Percentiles rank a stretch among this genome's conserved stretches.
Conservation (phyloP, 768 basidiomycete genomes). For the Rhodocollybia butyracea region DNA sequence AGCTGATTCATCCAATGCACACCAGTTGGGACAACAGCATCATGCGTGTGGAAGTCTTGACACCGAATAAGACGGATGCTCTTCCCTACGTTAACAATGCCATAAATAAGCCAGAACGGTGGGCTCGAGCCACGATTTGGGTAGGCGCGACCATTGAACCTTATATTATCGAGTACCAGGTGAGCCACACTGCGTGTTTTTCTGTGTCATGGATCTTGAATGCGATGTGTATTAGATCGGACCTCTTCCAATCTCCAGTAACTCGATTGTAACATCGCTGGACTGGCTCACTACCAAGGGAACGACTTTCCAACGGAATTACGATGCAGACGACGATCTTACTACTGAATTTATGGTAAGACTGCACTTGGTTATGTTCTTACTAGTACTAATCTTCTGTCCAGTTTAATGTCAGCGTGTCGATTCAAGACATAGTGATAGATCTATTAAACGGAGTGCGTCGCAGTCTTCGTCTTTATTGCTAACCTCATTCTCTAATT, state of each 20-base stretch:
- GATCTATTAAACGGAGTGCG: slow-evolving; percentile 19
- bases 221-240: slow-evolving; percentile 11
- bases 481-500: neutral
- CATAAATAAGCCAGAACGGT: slow-evolving; percentile 11
- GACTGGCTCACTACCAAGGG: slow-evolving; percentile 20
- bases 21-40: slow-evolving; percentile 20
- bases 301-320: slow-evolving; percentile 16
- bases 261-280: slow-evolving; percentile 13
- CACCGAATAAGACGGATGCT: slow-evolving; percentile 20
- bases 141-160: slow-evolving; percentile 16
- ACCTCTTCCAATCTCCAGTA: slow-evolving; percentile 16
- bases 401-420: slow-evolving; percentile 5
- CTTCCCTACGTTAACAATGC: slow-evolving; percentile 15
- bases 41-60: slow-evolving; percentile 15
- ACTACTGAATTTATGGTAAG: slow-evolving; percentile 6
- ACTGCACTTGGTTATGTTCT: slow-evolving; percentile 6
- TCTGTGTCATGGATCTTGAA: neutral
- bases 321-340: slow-evolving; percentile 13
- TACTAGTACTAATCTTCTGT: slow-evolving; percentile 7
- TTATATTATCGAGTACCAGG: slow-evolving; percentile 1
- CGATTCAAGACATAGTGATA: slow-evolving; percentile 19
- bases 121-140: slow-evolving; percentile 15
- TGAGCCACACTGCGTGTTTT: neutral
- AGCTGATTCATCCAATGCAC: neutral
- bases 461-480: neutral